A percentile compares a stretch with the other conserved stretches of the same genome.
These are phyloP conservation scores for Marchantia polymorpha DNA, from an alignment of 225 moss, liverwort and hornwort species.

Conservation along the genomic window DNA sequence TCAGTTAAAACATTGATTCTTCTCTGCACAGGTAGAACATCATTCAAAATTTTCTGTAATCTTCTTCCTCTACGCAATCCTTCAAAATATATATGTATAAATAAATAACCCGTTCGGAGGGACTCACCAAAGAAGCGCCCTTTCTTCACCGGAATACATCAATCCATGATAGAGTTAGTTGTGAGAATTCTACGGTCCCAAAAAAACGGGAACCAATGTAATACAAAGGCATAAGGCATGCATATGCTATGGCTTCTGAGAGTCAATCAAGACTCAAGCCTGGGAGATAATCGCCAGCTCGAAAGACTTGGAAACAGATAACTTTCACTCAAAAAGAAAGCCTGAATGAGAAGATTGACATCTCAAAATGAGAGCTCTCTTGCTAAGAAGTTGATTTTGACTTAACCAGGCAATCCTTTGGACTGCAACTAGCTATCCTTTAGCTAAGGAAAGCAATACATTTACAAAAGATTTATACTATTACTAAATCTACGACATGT, in stretches of 20 bases:
- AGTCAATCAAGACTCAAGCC: not conserved
- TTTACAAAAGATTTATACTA: constrained; percentile 30
- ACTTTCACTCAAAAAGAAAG: not conserved
- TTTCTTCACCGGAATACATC: not conserved
- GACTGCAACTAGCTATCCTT: not conserved
- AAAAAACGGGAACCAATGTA: not conserved
- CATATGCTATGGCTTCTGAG: not conserved
- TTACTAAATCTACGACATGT: constrained; percentile 10
- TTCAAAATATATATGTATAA: no score
- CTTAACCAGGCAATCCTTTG: constrained; percentile 2
- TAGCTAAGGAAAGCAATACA: constrained; percentile 25
- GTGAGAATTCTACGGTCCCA: not conserved
- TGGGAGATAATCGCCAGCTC: not conserved
- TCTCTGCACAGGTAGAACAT: no score
- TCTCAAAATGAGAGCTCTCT: not conserved
- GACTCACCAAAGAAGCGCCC: not conserved
- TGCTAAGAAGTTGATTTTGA: constrained; percentile 5
- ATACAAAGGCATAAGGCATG: not conserved
- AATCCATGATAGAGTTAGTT: not conserved
- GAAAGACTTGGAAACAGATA: not conserved
- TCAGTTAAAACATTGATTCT: no score
- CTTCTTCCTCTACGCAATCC: no score
- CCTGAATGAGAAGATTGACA: not conserved
- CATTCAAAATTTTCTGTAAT: no score
- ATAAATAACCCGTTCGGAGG: no score